A percentile compares a stretch with the other conserved stretches of the same genome.
Evolutionary conservation across 352 stramenopile genomes (phyloP).

Genomic region (Phytophthora pinifolia): DNA sequence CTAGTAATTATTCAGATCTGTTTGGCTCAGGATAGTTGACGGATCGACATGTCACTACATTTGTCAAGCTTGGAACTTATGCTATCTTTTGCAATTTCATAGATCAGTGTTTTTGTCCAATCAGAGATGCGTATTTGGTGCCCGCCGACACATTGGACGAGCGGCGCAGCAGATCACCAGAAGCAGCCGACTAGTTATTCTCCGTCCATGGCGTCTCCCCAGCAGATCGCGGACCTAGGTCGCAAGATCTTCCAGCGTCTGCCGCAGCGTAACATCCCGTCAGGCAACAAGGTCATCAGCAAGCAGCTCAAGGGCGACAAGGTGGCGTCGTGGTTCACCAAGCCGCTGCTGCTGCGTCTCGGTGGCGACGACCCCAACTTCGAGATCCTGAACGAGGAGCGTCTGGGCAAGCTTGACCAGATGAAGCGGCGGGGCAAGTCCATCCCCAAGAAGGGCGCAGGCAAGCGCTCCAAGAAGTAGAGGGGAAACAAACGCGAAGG

Average conservation of each 20-base stretch:
- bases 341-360: slow-evolving; percentile 71
- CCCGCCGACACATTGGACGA: slow-evolving; percentile 19
- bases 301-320: slow-evolving; percentile 89
- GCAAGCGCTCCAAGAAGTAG: slow-evolving; percentile 88
- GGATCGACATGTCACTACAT: not conserved
- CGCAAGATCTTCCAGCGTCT: slow-evolving; percentile 90
- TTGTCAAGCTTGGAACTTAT: not conserved
- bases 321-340: slow-evolving; percentile 86
- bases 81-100: slow-evolving; percentile 6
- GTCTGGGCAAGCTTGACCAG: slow-evolving; percentile 75
- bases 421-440: slow-evolving; percentile 88
- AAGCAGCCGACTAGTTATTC: slow-evolving; percentile 6
- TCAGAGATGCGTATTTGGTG: not conserved
- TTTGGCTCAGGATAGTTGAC: not conserved
- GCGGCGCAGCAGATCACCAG: slow-evolving; percentile 19
- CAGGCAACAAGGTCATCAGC: slow-evolving; percentile 89
- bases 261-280: slow-evolving; percentile 76
- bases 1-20: slow-evolving; percentile 2
- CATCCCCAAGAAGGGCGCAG: slow-evolving; percentile 86
- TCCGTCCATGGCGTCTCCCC: slow-evolving; percentile 39
- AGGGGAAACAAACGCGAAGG: not conserved
- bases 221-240: slow-evolving; percentile 76
- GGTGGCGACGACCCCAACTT: slow-evolving; percentile 86
- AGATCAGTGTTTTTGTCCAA: slow-evolving; percentile 8
- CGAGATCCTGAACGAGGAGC: slow-evolving; percentile 77